phyloP scores from a whole-genome alignment of 176 grass and related monocot genomes.

The Bromus sterilis region DNA sequence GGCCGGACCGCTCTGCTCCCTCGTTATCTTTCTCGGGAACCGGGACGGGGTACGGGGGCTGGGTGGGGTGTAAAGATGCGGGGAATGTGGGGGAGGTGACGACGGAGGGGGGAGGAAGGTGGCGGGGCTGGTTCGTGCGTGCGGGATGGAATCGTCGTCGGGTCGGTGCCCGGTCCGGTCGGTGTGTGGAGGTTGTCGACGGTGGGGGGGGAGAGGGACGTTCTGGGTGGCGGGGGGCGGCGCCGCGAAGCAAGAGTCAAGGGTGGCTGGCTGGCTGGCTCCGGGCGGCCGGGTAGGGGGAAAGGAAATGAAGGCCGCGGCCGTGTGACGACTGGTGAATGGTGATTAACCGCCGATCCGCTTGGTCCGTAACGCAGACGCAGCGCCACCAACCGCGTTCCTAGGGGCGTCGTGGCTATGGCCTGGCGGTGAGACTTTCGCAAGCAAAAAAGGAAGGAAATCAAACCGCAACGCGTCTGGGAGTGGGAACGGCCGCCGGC shows the following conservation, averaged over 20 bases:
- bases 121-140: not conserved
- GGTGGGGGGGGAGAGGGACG: not conserved
- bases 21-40: constrained; percentile 1
- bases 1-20: not conserved
- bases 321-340: too few species aligned
- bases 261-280: not conserved
- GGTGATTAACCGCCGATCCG: constrained; percentile 7
- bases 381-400: not conserved
- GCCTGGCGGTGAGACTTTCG: not conserved
- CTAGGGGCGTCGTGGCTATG: not conserved
- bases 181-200: not conserved
- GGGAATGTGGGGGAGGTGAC: not conserved
- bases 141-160: not conserved
- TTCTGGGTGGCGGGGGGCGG: constrained; percentile 16
- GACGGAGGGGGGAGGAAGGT: not conserved
- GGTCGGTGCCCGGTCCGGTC: too few species aligned
- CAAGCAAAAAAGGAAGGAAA: too few species aligned
- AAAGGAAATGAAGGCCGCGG: not conserved
- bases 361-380: not conserved
- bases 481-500: not conserved
- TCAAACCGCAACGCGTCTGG: not conserved
- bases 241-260: constrained; percentile 26
- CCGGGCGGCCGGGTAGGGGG: not conserved
- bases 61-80: not conserved
- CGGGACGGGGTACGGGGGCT: not conserved